Percentiles rank a stretch among this genome's conserved stretches.
phyloP scores from a whole-genome alignment of 306 rosid genomes.

The Benincasa hispida region DNA sequence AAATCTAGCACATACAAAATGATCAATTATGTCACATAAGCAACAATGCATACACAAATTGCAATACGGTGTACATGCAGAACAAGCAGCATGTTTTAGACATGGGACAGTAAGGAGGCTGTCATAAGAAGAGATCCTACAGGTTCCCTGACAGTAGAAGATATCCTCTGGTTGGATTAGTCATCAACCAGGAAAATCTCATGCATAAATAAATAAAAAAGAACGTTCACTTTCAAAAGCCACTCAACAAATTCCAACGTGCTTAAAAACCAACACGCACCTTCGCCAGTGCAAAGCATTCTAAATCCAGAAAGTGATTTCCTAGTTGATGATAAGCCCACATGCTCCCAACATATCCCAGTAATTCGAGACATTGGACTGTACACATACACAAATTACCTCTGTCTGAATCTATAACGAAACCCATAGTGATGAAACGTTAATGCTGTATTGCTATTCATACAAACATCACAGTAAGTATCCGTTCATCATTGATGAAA shows the following conservation, averaged over 20 bases:
- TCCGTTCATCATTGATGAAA: not conserved
- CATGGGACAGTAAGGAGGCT: not conserved
- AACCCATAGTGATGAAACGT: not conserved
- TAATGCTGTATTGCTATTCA: not conserved
- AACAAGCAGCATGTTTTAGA: not conserved
- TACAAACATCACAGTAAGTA: not conserved
- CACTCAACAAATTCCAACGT: not conserved
- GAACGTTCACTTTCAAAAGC: not conserved
- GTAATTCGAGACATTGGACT: constrained; percentile 26
- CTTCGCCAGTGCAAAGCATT: constrained; percentile 49
- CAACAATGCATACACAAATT: not conserved
- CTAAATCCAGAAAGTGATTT: constrained; percentile 35
- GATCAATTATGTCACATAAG: not conserved
- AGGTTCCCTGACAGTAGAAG: not conserved
- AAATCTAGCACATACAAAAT: constrained; percentile 32
- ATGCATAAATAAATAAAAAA: not conserved
- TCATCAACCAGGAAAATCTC: not conserved
- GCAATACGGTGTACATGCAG: not conserved
- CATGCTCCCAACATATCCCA: constrained; percentile 27
- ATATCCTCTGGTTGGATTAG: not conserved
- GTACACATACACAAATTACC: constrained; percentile 15
- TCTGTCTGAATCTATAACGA: not conserved
- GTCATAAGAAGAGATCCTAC: not conserved
- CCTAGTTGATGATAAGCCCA: constrained; percentile 34
- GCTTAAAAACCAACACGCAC: constrained; percentile 26